Evolutionary conservation across 306 rosid genomes (phyloP).

Genomic region (Vigna nakashimae): DNA sequence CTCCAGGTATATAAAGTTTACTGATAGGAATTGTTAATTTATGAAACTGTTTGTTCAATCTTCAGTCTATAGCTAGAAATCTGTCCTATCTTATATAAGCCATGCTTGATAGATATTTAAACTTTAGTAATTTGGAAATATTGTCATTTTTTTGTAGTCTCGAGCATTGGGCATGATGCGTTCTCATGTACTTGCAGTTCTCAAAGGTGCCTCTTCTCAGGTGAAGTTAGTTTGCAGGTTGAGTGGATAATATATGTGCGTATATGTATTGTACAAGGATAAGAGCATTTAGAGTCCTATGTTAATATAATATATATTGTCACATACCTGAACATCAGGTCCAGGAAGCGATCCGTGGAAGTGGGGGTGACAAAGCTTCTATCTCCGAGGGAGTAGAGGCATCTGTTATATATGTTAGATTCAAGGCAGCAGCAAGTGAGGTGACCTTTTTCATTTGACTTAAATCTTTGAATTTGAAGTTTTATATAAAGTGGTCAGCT

Average conservation of each 20-base stretch:
- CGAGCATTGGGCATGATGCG: conserved; percentile 98
- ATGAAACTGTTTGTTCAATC: background rate
- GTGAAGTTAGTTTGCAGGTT: conserved; percentile 57
- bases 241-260: conserved; percentile 34
- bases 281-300: conserved; percentile 22
- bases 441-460: conserved; percentile 49
- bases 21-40: conserved; percentile 33
- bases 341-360: conserved; percentile 86
- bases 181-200: conserved; percentile 81
- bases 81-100: conserved; percentile 7
- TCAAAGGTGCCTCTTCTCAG: conserved; percentile 96
- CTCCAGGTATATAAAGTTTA: conserved; percentile 71
- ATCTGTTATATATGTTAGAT: conserved; percentile 94
- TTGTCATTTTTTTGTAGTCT: conserved; percentile 67
- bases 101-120: conserved; percentile 28
- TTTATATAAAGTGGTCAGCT: conserved; percentile 26
- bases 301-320: conserved; percentile 30
- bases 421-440: conserved; percentile 99
- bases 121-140: conserved; percentile 39
- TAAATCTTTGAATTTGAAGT: conserved; percentile 29
- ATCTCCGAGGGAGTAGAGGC: conserved; percentile 99
- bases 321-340: conserved; percentile 66
- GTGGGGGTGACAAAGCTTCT: conserved; percentile 69
- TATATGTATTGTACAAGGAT: conserved; percentile 17
- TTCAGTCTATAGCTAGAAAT: conserved; percentile 26